These are phyloP conservation scores for Fomitopsis betulina DNA, from an alignment of 1,284 basidiomycete genomes.

Conservation along the genomic window DNA sequence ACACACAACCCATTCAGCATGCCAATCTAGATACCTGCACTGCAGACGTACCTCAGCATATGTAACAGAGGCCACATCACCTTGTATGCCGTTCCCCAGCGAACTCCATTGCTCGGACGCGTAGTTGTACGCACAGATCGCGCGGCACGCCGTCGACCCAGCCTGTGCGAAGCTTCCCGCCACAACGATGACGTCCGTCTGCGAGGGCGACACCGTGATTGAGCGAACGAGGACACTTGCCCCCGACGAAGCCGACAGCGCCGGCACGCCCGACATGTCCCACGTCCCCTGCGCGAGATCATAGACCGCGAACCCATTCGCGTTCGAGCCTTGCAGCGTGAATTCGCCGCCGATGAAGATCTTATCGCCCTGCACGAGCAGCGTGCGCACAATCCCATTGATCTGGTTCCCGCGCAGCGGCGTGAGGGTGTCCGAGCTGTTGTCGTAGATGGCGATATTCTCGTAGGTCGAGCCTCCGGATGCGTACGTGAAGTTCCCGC, in stretches of 20 bases:
- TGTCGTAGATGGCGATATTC: constrained; percentile 76
- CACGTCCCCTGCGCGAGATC: constrained; percentile 62
- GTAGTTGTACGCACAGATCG: constrained; percentile 78
- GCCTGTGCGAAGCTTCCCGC: constrained; percentile 84
- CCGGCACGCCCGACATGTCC: constrained; percentile 51
- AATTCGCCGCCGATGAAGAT: constrained; percentile 85
- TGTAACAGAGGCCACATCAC: constrained; percentile 75
- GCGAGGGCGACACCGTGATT: constrained; percentile 61
- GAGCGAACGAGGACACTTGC: constrained; percentile 68
- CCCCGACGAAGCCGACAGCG: constrained; percentile 52
- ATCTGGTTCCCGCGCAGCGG: constrained; percentile 58
- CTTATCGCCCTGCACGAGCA: constrained; percentile 60
- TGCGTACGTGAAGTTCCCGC: constrained; percentile 84
- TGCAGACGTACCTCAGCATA: constrained; percentile 70
- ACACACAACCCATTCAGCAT: neutral
- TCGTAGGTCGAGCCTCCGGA: constrained; percentile 38
- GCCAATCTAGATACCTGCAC: neutral
- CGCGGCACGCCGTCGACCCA: constrained; percentile 72
- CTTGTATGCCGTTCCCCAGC: constrained; percentile 80
- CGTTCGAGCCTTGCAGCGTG: constrained; percentile 47
- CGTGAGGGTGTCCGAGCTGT: constrained; percentile 42
- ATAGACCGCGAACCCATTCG: constrained; percentile 73
- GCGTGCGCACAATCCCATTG: constrained; percentile 68
- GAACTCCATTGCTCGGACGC: constrained; percentile 71
- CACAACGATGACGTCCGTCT: constrained; percentile 69